Conservation (phyloP, 2,329 filamentous ascomycete species). For the Teratosphaeria zuluensis region DNA sequence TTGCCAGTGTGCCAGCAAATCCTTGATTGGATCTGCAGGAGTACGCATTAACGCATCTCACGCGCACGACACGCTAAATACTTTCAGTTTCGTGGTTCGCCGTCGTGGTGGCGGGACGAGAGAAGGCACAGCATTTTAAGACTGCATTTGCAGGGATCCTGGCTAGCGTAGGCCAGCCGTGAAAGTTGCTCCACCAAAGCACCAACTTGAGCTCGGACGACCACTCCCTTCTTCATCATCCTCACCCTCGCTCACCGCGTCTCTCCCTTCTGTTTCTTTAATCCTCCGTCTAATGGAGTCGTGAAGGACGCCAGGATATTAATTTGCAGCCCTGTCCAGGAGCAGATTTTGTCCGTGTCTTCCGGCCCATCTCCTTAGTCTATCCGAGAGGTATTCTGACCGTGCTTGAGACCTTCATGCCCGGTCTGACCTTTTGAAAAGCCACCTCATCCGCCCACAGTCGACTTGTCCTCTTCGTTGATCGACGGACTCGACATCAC, state of each 20-base stretch:
- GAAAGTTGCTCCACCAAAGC: background rate
- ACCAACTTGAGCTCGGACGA: background rate
- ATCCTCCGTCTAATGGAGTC: constrained; percentile 4
- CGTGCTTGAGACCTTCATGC: constrained; percentile 16
- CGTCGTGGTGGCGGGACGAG: background rate
- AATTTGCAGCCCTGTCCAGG: constrained; percentile 1
- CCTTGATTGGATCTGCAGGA: constrained; percentile 1
- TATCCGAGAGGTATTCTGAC: constrained; percentile 15
- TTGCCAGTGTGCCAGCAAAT: background rate
- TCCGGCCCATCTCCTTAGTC: constrained; percentile 10
- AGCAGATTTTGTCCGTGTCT: constrained; percentile 10
- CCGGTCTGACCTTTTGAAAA: constrained; percentile 7
- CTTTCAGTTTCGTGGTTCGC: background rate
- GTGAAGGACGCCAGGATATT: constrained; percentile 4
- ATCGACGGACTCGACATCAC: constrained; percentile 15
- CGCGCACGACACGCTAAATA: background rate
- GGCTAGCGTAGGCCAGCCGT: background rate
- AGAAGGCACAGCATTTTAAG: background rate
- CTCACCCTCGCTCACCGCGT: background rate
- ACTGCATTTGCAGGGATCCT: background rate
- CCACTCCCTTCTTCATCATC: background rate
- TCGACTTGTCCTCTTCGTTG: constrained; percentile 34
- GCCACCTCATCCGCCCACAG: constrained; percentile 8
- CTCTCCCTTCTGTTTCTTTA: background rate
- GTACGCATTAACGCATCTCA: constrained; percentile 1